Conservation (phyloP, 768 basidiomycete species). For the Coprinopsis sp. region DNA sequence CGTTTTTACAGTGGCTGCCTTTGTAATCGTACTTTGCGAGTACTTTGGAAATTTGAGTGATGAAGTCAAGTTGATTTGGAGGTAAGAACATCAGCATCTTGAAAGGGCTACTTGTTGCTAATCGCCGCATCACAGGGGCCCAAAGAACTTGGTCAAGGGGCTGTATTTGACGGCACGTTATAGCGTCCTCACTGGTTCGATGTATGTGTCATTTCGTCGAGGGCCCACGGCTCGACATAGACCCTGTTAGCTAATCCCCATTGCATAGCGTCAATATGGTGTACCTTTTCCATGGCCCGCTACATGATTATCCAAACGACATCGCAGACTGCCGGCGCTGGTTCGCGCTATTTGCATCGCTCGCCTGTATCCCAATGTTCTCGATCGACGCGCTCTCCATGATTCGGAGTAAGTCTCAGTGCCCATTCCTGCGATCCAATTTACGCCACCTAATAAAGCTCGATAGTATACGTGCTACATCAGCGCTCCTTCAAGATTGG, state of each 20-base stretch:
- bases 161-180: slow-evolving; percentile 2
- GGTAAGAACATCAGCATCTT: neutral
- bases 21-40: neutral
- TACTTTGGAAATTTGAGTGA: neutral
- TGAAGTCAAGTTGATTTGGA: slow-evolving; percentile 7
- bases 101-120: neutral
- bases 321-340: slow-evolving; percentile 1
- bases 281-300: slow-evolving; percentile 3
- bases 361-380: slow-evolving; percentile 6
- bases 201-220: neutral
- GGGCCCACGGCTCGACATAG: neutral
- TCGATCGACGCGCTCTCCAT: slow-evolving; percentile 8
- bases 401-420: slow-evolving; percentile 5
- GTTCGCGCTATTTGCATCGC: neutral
- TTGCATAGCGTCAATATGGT: slow-evolving; percentile 1
- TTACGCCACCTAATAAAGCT: too few relatives aligned
- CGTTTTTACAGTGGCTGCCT: slow-evolving; percentile 2
- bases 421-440: neutral
- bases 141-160: slow-evolving; percentile 4
- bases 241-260: neutral
- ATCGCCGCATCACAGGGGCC: neutral
- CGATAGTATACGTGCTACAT: too few relatives aligned
- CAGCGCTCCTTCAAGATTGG: too few relatives aligned
- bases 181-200: neutral
- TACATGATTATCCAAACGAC: neutral